These are phyloP conservation scores for Lunasporangiospora selenospora DNA, from an alignment of 192 early-diverging fungal genomes.

Conservation along the genomic window DNA sequence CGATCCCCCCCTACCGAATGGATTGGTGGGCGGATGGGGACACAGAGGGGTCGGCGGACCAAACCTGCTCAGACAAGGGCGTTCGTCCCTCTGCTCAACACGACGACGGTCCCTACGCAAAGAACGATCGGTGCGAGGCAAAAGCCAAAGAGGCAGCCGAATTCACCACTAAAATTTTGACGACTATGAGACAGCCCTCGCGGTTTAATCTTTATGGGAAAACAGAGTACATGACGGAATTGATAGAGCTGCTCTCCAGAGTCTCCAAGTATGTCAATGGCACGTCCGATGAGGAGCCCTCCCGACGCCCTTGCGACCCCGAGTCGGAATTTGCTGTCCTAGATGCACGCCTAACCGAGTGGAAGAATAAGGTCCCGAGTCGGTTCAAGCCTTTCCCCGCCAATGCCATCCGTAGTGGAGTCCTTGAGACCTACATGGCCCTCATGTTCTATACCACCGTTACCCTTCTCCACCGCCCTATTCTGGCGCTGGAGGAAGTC, in stretches of 20 bases:
- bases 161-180: not conserved
- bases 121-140: not conserved
- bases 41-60: not conserved
- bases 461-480: slow-evolving; percentile 4
- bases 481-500: not conserved
- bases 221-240: not conserved
- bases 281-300: not conserved
- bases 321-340: slow-evolving; percentile 2
- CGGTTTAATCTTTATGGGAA: not conserved
- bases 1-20: not conserved
- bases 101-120: not conserved
- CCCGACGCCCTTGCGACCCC: slow-evolving; percentile 3
- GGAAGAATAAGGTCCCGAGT: not conserved
- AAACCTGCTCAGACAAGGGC: too few relatives aligned
- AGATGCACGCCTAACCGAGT: not conserved
- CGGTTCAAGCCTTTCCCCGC: not conserved
- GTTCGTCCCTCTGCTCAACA: too few relatives aligned
- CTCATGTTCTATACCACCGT: slow-evolving; percentile 8
- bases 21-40: not conserved
- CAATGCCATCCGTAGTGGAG: not conserved
- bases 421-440: not conserved
- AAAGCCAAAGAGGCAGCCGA: not conserved
- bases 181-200: not conserved
- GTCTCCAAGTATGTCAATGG: slow-evolving; percentile 7
- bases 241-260: not conserved